Base-by-base conservation (phyloP, 805 yeast species). In the Pichia scutulata region DNA sequence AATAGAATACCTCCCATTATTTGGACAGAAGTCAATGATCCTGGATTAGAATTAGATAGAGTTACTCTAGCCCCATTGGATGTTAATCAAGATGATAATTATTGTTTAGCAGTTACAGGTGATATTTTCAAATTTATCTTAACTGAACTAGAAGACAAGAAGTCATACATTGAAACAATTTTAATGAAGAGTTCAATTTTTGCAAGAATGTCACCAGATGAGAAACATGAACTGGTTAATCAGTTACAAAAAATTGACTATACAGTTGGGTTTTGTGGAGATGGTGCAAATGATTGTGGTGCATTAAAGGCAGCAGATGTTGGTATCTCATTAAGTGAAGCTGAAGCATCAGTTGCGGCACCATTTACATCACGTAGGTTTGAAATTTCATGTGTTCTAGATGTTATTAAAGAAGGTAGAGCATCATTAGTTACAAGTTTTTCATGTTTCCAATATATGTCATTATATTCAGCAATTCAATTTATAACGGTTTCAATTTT, bases 181-280 rank as follows among this genome's bases (percentile, higher is more conserved):
- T 72, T 93, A 49, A 71, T 89, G 71, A 81, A 78, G 54, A 81
- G 89, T 51, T 78, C 82, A 43, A 78, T 93, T 4, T 93, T 83
- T 70, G 98, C 99, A 0, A 75, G 99, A 56, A 93, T 93, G 99
- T 90, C 98, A 0, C 99, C 99, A 0, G 99, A 95, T 67, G 99
- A 93, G 66, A 93, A 93, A 62, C 97, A 93, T 65, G 99, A 93
- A 67, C 72, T 93, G 44, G 97, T 93, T 36, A 90, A 86, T 60
- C 88, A 85, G 63, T 70, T 93, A 14, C 96, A 89, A 65, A 75
- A 73, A 22, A 63, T 93, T 21, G 97, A 90, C 60, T 92, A 92
- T 63, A 88, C 96, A 0, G 95, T 89, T 44, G 96, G 97, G 2
- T 93, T 93, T 67, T 93, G 98, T 69, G 99, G 99, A 37, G 99